Percentiles rank a stretch among this genome's conserved stretches.
Conservation (phyloP, 2,329 filamentous ascomycete species). For the Penicillium fuscoglaucum region DNA sequence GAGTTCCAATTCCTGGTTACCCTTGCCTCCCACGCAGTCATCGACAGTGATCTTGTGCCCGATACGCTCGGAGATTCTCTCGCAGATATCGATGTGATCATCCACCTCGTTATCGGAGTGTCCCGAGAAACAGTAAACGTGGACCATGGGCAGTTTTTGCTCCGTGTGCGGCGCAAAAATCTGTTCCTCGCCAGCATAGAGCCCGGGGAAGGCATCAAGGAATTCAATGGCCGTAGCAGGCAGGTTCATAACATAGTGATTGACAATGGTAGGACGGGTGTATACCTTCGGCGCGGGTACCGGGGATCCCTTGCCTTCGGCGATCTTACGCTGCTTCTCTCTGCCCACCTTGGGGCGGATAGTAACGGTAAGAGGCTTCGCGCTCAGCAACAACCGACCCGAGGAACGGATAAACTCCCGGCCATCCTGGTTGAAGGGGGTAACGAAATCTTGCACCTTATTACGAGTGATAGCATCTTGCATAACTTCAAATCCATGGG, state of each 20-base stretch:
- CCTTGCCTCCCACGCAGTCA: constrained; percentile 50
- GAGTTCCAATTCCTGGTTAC: constrained; percentile 61
- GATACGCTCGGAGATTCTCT: constrained; percentile 63
- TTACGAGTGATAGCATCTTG: constrained; percentile 70
- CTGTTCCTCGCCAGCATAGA: constrained; percentile 71
- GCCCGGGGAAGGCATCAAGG: constrained; percentile 70
- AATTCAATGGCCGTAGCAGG: constrained; percentile 88
- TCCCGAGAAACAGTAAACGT: constrained; percentile 91
- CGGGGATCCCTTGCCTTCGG: constrained; percentile 34
- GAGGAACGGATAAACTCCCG: constrained; percentile 74
- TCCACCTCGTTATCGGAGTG: constrained; percentile 74
- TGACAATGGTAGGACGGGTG: constrained; percentile 66
- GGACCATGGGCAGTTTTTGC: constrained; percentile 72
- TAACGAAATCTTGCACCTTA: constrained; percentile 76
- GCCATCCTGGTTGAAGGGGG: constrained; percentile 78
- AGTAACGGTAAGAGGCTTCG: constrained; percentile 53
- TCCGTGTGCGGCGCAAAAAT: constrained; percentile 64
- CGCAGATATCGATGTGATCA: constrained; percentile 60
- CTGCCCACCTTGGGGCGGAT: constrained; percentile 49
- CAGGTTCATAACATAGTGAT: constrained; percentile 98
- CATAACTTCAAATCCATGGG: constrained; percentile 76
- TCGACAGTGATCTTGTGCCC: constrained; percentile 58
- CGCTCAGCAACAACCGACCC: constrained; percentile 55
- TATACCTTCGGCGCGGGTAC: constrained; percentile 29
- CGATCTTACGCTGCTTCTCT: constrained; percentile 25